Base-by-base conservation (phyloP, 306 rosid genomes). In the Lotus japonicus region DNA sequence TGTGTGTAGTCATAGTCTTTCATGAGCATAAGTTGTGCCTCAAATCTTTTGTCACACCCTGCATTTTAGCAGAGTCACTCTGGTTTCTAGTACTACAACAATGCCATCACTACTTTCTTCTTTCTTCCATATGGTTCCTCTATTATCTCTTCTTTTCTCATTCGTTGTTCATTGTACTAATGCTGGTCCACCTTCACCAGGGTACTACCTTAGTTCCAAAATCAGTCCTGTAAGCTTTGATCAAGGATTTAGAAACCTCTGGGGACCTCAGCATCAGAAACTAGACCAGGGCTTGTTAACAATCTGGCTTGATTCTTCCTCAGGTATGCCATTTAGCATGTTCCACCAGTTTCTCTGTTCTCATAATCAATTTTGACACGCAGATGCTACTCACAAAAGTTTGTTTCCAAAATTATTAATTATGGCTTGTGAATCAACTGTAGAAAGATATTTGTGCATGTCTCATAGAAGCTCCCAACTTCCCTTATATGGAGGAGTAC, bases 181-280 rank as follows among this genome's bases (percentile, higher is more conserved):
- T 82, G 70, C 81, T 61, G 80, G 78, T 71, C 88, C 86, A 39
- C 99, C 99, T 48, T 88, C 96, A 26, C 96, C 97, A 64, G 96
- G 91, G 64, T 90, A 84, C 84, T 79, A 33, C 49, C 90, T 88
- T 11, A 82, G 94, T 66, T 86, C 88, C 51, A 73, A 70, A 72
- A 70, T 90, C 28, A 75, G 65, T 3, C 28, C 97, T 38, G 36
- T 81, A 13, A 74, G 48, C 59, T 94, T 94, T 56, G 81, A 64
- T 74, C 88, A 87, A 18, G 92, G 79, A 46, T 90, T 75, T 56
- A 69, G 81, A 76, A 88, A 84, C 75, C 88, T 77, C 0, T 87
- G 99, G 99, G 99, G 99, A 75, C 79, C 88, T 64, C 76, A 85
- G 66, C 97, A 94, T 68, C 95, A 90, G 61, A 88, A 23, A 58